Base-by-base conservation (phyloP, 495 filamentous ascomycete species). In the Penicillium maclennaniae region DNA sequence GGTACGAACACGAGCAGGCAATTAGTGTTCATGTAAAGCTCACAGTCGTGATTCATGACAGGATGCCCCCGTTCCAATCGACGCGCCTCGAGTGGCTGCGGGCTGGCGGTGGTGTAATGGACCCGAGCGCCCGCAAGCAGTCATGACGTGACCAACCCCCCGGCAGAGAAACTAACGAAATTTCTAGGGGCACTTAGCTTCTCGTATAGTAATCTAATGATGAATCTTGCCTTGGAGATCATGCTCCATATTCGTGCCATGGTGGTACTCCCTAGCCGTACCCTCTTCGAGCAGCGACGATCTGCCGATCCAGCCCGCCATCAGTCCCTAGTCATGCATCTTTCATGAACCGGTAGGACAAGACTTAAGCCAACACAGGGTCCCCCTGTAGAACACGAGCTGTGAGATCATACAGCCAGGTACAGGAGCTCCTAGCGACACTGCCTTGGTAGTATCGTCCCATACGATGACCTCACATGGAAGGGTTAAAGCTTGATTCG, bases 101-200 rank as follows among this genome's bases (percentile, higher is more conserved):
- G 31, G 10, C 31, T 34, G 8, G 3, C 31, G 14, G 8, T 10
- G 31, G 31, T 12, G n/a, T 40, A 19, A 40, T 40, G 16, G 38
- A 40, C 38, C 38, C 38, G n/a, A 23, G 5, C 2, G 23, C 23
- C 38, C 38, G 38, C n/a, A 40, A 40, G 17, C 38, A 40, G 38
- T 40, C 38, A 40, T 40, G 38, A 40, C 61, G 58, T 63, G 51
- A 61, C 49, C 53, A 60, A 47, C 43, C 36, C 5, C 3, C 2
- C 31, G 14, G 10, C 31, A 34, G 14, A 34, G 10, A 14, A 34
- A 34, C 27, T 12, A 34, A 2, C 31, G 31, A 34, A 34, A 9
- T 34, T 34, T 34, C 31, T 34, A 34, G 31, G 10, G 31, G 10
- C 31, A 34, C 31, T 34, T 34, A 12, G 14, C 31, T 34, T 34